These are phyloP conservation scores for Salisapilia sapeloensis DNA, from an alignment of 352 stramenopile genomes.

Conservation along the genomic window DNA sequence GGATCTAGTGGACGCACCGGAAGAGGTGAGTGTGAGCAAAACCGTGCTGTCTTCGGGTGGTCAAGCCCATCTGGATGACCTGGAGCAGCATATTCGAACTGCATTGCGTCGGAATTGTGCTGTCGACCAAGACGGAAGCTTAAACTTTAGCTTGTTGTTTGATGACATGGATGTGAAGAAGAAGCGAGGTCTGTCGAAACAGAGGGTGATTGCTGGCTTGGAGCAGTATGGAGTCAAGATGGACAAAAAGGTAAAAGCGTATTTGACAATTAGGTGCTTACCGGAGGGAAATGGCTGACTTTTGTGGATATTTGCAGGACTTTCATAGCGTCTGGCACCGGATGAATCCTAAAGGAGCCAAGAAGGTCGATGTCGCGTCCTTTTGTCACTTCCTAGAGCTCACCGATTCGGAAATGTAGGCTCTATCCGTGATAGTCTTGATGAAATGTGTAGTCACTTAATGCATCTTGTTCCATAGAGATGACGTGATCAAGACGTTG, in stretches of 20 bases:
- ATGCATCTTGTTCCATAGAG: constrained; percentile 11
- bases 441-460: constrained; percentile 1
- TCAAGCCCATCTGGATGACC: constrained; percentile 37
- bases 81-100: constrained; percentile 52
- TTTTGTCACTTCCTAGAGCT: constrained; percentile 58
- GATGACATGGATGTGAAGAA: constrained; percentile 69
- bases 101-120: constrained; percentile 54
- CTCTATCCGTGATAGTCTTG: too few species aligned
- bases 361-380: constrained; percentile 27
- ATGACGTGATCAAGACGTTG: constrained; percentile 40
- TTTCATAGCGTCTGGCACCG: constrained; percentile 46
- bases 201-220: constrained; percentile 24
- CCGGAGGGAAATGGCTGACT: too few species aligned
- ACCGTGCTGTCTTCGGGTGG: too few species aligned
- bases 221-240: constrained; percentile 64
- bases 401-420: constrained; percentile 64
- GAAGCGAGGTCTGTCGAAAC: constrained; percentile 18
- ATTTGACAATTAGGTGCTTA: too few species aligned
- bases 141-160: constrained; percentile 61
- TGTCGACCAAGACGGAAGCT: constrained; percentile 48
- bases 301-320: constrained; percentile 16
- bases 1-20: constrained; percentile 38
- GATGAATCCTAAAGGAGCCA: constrained; percentile 40
- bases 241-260: constrained; percentile 30
- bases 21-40: too few species aligned